Base-by-base conservation (phyloP, 441 rosid species). In the Euphorbia corollata region DNA sequence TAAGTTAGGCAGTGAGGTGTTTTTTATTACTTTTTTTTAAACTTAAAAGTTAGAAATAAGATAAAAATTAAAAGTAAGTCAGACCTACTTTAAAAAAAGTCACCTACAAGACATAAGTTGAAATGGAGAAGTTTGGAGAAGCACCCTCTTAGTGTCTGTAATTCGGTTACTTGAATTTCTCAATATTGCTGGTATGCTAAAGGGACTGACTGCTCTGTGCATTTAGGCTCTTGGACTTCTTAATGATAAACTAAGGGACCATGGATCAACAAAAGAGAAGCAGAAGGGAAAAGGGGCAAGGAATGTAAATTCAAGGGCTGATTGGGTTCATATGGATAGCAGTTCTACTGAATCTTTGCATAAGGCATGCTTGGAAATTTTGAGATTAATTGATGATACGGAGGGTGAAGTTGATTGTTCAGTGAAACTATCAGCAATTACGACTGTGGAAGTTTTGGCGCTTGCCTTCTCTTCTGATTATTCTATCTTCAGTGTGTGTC, bases 181-280 rank as follows among this genome's bases (percentile, higher is more conserved):
- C 18, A 10, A 32, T 30, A 8, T 48, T 59, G 12, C 59, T 32
- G 16, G 4, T 63, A 8, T 30, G 67, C 32, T 24, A 20, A 64
- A 22, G 50, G 13, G 59, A 53, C 27, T 60, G 38, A 32, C 50
- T 60, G 30, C 6, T 5, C 58, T 64, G 30, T 72, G 50, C 32
- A 56, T 68, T 71, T 86, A 91, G 99, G 96, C 88, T 75, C 95
- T 95, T 69, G 84, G 84, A 53, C 83, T 92, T 77, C 79, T 95
- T 68, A 79, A 85, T 80, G 92, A 85, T 69, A 86, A 86, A 43
- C 63, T 86, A 62, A 90, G 81, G 83, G 85, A 78, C 68, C 83
- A 51, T 48, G 83, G 74, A 64, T 72, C 87, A 60, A 72, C 72
- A 47, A 86, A 77, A 59, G 39, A 68, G 61, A 87, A 84, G 78